phyloP scores from a whole-genome alignment of 2,329 filamentous ascomycete species.

The Trichoderma sp. region DNA sequence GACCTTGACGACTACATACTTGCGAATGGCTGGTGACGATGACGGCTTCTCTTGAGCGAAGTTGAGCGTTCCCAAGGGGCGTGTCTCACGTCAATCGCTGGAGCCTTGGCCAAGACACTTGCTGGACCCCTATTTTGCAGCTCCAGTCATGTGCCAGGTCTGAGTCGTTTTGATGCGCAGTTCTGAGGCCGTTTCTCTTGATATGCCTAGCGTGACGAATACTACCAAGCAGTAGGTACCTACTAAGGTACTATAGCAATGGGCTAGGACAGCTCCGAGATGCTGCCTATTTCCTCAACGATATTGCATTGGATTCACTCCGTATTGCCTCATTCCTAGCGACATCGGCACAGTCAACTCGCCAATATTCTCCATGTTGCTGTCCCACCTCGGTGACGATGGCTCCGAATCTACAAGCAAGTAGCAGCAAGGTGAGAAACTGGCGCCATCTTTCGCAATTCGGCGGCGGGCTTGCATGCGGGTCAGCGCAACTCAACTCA shows the following conservation, averaged over 20 bases:
- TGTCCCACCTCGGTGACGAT: background rate
- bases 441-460: background rate
- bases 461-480: background rate
- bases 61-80: too few relatives aligned
- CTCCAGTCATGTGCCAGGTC: slow-evolving; percentile 2
- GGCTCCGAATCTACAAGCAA: background rate
- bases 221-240: background rate
- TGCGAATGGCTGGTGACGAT: background rate
- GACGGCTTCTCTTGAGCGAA: background rate
- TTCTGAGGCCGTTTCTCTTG: background rate
- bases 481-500: background rate
- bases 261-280: background rate
- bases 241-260: background rate
- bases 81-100: background rate
- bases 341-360: background rate
- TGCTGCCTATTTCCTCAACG: background rate
- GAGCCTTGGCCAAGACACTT: background rate
- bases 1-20: background rate
- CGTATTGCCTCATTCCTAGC: background rate
- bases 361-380: background rate
- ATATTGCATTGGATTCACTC: background rate
- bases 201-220: background rate
- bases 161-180: background rate
- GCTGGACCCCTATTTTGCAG: background rate
- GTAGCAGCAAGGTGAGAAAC: background rate